These are phyloP conservation scores for Cochliopodium minus DNA, from an alignment of 208 protist species.

Conservation along the genomic window DNA sequence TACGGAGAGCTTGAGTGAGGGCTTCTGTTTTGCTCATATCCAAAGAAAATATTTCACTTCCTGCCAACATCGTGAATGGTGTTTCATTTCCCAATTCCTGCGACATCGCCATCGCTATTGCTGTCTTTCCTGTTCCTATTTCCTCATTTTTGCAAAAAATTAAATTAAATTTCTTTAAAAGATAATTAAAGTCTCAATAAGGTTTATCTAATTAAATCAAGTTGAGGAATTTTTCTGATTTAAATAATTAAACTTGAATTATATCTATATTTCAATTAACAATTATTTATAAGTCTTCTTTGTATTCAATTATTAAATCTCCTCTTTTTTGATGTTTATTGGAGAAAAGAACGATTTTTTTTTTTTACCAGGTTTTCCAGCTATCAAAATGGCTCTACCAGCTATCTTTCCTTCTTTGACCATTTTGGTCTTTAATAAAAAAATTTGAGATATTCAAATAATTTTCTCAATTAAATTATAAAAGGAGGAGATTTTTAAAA, in stretches of 20 bases:
- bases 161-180: neutral
- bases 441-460: slow-evolving; percentile 43
- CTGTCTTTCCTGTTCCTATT: slow-evolving; percentile 86
- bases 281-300: too few relatives aligned
- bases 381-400: slow-evolving; percentile 94
- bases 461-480: neutral
- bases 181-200: neutral
- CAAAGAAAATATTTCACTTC: slow-evolving; percentile 96
- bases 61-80: slow-evolving; percentile 98
- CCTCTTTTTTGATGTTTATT: neutral
- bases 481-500: neutral
- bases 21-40: slow-evolving; percentile 99
- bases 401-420: slow-evolving; percentile 96
- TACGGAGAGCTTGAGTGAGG: slow-evolving; percentile 93
- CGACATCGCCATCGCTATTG: slow-evolving; percentile 96
- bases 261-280: too few relatives aligned
- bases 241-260: too few relatives aligned
- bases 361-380: slow-evolving; percentile 77
- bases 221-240: too few relatives aligned
- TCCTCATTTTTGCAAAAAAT: neutral
- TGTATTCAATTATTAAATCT: neutral
- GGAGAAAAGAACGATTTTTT: neutral
- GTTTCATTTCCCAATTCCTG: slow-evolving; percentile 87
- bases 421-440: too few relatives aligned
- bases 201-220: too few relatives aligned